Base-by-base conservation (phyloP, 768 basidiomycete species). In the Boletus coccyginus region DNA sequence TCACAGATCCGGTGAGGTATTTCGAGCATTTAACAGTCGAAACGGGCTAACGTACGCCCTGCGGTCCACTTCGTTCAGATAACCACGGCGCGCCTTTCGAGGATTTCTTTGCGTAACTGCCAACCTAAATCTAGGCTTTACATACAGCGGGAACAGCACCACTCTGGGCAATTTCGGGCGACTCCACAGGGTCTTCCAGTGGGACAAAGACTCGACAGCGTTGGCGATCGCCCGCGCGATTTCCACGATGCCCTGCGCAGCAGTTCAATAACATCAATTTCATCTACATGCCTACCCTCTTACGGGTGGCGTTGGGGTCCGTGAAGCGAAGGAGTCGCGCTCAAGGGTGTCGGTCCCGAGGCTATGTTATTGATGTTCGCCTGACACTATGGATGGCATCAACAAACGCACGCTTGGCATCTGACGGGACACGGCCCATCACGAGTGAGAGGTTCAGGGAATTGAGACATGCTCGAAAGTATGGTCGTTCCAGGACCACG, bases 231-330 rank as follows among this genome's bases (percentile, higher is more conserved):
- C 50, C 3, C 55, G 46, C 19, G 0, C 21, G 50, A 46, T 0
- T 71, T 63, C 60, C 47, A 59, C 0, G 59, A 62, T 6, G 67
- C 69, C 0, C 59, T 70, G 57, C 53, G 2, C 46, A 61, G 13
- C 50, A 73, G 47, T 73, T n/a, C n/a, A n/a, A n/a, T n/a, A n/a
- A n/a, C n/a, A n/a, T 70, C 48, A 70, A 70, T 36, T 46, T 51
- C 29, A 40, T 59, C 31, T 67, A 55, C 16, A 70, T n/a, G n/a
- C n/a, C n/a, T n/a, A n/a, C n/a, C n/a, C n/a, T n/a, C n/a, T n/a
- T n/a, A n/a, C n/a, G n/a, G n/a, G n/a, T n/a, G n/a, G n/a, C n/a
- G n/a, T n/a, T n/a, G n/a, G n/a, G n/a, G n/a, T n/a, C n/a, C n/a
- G n/a, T n/a, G n/a, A n/a, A n/a, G n/a, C n/a, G n/a, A n/a, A n/a